Evolutionary conservation across 768 basidiomycete species (phyloP).

Genomic region (Boletus sp.): DNA sequence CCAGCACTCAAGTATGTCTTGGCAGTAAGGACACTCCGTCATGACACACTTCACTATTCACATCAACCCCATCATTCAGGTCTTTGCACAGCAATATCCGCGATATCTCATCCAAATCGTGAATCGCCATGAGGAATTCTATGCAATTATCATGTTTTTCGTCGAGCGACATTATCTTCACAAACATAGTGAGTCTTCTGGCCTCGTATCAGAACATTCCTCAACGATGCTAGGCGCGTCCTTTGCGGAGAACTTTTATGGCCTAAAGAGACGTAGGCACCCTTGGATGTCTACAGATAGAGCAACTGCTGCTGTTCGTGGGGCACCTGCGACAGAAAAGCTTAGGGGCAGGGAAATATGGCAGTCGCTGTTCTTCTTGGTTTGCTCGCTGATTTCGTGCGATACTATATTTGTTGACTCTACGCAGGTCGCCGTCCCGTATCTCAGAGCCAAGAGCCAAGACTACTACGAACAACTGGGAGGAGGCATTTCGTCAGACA

Average conservation of each 20-base stretch:
- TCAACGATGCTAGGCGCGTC: conserved; percentile 65
- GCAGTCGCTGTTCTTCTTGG: conserved; percentile 77
- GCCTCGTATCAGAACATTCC: not conserved
- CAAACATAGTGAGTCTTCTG: conserved; percentile 62
- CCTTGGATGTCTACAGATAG: conserved; percentile 71
- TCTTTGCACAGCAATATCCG: conserved; percentile 92
- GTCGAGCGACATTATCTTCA: conserved; percentile 90
- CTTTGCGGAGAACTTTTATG: conserved; percentile 96
- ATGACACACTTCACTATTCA: not conserved
- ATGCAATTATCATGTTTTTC: conserved; percentile 81
- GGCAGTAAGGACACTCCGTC: conserved; percentile 52
- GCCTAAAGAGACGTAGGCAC: conserved; percentile 72
- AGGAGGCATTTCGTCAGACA: conserved; percentile 69
- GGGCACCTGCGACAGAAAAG: conserved; percentile 60
- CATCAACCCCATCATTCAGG: conserved; percentile 43
- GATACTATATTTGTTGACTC: not conserved
- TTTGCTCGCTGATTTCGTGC: conserved; percentile 36
- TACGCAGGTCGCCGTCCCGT: conserved; percentile 75
- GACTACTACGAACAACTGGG: conserved; percentile 91
- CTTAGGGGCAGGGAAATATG: conserved; percentile 65
- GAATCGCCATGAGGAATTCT: conserved; percentile 96
- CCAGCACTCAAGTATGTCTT: conserved; percentile 94
- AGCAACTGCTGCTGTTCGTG: conserved; percentile 62
- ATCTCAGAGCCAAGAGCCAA: conserved; percentile 81
- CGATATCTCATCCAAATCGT: conserved; percentile 88